These are phyloP conservation scores for Phytopythium montanum DNA, from an alignment of 352 stramenopile species.

Conservation along the genomic window DNA sequence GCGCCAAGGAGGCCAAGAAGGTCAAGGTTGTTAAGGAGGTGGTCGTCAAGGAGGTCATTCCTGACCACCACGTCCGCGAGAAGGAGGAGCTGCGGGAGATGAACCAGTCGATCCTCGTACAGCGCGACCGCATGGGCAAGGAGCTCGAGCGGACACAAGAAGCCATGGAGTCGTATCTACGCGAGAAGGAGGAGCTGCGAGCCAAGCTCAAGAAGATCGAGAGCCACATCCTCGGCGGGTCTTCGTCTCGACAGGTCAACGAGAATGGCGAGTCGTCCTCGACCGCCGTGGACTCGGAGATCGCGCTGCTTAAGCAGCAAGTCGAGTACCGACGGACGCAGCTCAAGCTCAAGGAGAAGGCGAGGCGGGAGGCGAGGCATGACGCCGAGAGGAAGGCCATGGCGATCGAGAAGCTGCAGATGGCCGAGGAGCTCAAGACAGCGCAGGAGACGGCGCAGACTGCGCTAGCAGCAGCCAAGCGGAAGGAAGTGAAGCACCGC, in stretches of 20 bases:
- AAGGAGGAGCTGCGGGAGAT: conserved; percentile 57
- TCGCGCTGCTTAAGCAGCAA: conserved; percentile 74
- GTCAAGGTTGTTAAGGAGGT: conserved; percentile 60
- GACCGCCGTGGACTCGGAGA: conserved; percentile 45
- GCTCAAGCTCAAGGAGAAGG: conserved; percentile 77
- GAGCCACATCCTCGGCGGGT: conserved; percentile 67
- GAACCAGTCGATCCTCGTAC: conserved; percentile 61
- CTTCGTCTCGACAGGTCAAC: conserved; percentile 12
- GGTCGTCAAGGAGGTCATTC: conserved; percentile 77
- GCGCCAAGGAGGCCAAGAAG: conserved; percentile 27
- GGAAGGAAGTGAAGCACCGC: conserved; percentile 66
- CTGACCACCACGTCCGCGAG: conserved; percentile 60
- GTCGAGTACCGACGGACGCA: conserved; percentile 77
- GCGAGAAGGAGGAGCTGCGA: conserved; percentile 59
- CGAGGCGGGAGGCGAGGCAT: conserved; percentile 61
- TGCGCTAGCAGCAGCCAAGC: conserved; percentile 44
- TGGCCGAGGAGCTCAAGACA: conserved; percentile 70
- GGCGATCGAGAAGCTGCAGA: conserved; percentile 65
- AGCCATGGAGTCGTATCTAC: conserved; percentile 55
- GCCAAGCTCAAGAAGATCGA: conserved; percentile 78
- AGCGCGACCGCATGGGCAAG: conserved; percentile 68
- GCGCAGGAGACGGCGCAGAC: conserved; percentile 64
- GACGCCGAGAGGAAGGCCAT: conserved; percentile 54
- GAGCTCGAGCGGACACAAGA: conserved; percentile 72
- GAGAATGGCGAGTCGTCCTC: background rate